Percentiles rank a stretch among this genome's conserved stretches.
These are phyloP conservation scores for Gardenia jasminoides DNA, from an alignment of 257 asterid genomes.

Conservation along the genomic window DNA sequence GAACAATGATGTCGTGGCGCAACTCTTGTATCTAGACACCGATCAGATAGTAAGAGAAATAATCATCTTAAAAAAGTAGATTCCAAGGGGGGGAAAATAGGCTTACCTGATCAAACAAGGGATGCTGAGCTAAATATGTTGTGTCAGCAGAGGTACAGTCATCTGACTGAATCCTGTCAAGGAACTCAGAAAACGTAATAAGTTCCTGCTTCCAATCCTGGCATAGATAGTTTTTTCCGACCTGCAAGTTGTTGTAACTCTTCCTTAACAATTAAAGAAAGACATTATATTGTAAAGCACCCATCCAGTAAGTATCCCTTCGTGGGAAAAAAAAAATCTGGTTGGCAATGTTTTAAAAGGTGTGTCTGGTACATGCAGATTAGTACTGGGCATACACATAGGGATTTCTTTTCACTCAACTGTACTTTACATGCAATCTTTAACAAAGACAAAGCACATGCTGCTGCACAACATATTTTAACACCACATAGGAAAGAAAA, in stretches of 20 bases:
- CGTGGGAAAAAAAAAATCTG: not conserved
- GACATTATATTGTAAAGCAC: not conserved
- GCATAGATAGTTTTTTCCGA: constrained; percentile 59
- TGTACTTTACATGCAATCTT: not conserved
- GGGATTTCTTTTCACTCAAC: not conserved
- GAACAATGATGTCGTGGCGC: constrained; percentile 73
- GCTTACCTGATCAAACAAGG: constrained; percentile 84
- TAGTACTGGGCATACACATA: not conserved
- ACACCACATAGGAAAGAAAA: not conserved
- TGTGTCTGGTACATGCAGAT: not conserved
- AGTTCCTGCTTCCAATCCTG: constrained; percentile 77
- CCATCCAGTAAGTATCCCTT: not conserved
- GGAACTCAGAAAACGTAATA: constrained; percentile 85
- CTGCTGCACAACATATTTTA: not conserved
- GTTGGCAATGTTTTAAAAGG: not conserved
- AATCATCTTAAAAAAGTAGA: not conserved
- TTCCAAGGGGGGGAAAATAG: not conserved
- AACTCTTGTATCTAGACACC: constrained; percentile 71
- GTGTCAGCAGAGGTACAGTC: constrained; percentile 40
- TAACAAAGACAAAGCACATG: not conserved
- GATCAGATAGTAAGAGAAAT: constrained; percentile 12
- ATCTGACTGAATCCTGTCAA: constrained; percentile 64
- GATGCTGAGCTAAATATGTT: constrained; percentile 91
- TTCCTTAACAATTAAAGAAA: not conserved
- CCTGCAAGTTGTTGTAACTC: constrained; percentile 32